These are phyloP conservation scores for Ophiocordyceps australis DNA, from an alignment of 2,329 filamentous ascomycete species.

Conservation along the genomic window DNA sequence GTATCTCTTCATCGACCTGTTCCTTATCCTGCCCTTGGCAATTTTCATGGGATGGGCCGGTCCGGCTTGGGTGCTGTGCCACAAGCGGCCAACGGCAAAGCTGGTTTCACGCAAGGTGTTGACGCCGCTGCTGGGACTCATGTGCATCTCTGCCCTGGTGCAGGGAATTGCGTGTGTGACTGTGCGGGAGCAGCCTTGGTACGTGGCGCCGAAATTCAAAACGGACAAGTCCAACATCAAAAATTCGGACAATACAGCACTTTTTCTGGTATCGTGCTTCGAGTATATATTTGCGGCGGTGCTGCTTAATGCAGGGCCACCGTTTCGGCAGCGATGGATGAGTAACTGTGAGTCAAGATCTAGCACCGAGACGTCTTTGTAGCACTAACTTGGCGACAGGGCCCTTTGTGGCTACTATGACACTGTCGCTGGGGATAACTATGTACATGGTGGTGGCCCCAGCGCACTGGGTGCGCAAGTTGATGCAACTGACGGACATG, in stretches of 20 bases:
- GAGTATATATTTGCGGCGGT: conserved; percentile 88
- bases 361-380: too few species aligned
- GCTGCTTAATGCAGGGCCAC: conserved; percentile 77
- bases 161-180: conserved; percentile 58
- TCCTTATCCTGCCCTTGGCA: conserved; percentile 85
- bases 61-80: conserved; percentile 56
- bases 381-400: too few species aligned
- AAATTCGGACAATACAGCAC: conserved; percentile 83
- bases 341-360: conserved; percentile 64
- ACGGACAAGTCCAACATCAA: conserved; percentile 66
- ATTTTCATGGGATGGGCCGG: conserved; percentile 99
- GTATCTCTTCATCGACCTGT: conserved; percentile 88
- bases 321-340: conserved; percentile 66
- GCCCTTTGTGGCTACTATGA: conserved; percentile 68
- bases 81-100: conserved; percentile 79
- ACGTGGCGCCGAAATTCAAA: conserved; percentile 60
- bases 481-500: conserved; percentile 80
- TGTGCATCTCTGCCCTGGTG: conserved; percentile 58
- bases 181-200: conserved; percentile 72
- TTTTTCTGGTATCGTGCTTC: conserved; percentile 84
- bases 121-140: conserved; percentile 76
- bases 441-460: conserved; percentile 70
- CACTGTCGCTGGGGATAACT: conserved; percentile 46
- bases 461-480: conserved; percentile 42
- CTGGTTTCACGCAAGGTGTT: conserved; percentile 87